A percentile compares a stretch with the other conserved stretches of the same genome.
These are phyloP conservation scores for Barnettozyma salicaria DNA, from an alignment of 805 yeast species.

Conservation along the genomic window DNA sequence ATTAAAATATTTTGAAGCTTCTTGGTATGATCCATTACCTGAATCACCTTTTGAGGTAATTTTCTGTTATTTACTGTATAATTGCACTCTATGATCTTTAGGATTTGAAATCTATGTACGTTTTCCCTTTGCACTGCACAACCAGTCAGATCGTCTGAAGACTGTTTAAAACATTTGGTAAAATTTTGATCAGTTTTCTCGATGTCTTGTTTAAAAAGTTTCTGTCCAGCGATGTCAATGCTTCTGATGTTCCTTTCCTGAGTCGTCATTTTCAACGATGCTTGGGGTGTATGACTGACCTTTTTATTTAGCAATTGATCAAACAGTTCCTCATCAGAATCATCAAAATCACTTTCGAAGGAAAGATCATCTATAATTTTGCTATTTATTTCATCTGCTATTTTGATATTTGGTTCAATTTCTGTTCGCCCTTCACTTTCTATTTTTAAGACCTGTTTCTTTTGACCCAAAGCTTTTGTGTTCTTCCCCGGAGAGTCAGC, in stretches of 20 bases:
- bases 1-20: slow-evolving; percentile 39
- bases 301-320: slow-evolving; percentile 14
- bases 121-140: slow-evolving; percentile 41
- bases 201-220: slow-evolving; percentile 22
- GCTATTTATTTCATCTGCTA: slow-evolving; percentile 7
- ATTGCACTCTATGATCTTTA: slow-evolving; percentile 26
- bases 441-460: too few relatives aligned
- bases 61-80: slow-evolving; percentile 28
- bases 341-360: slow-evolving; percentile 9
- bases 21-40: slow-evolving; percentile 39
- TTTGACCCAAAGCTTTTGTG: slow-evolving; percentile 2
- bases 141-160: slow-evolving; percentile 28
- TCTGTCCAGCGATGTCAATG: slow-evolving; percentile 20
- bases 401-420: background rate
- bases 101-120: slow-evolving; percentile 45
- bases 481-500: background rate
- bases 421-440: too few relatives aligned
- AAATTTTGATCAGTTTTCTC: slow-evolving; percentile 18
- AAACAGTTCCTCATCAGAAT: slow-evolving; percentile 19
- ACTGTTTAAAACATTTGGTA: slow-evolving; percentile 8
- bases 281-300: slow-evolving; percentile 3
- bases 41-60: slow-evolving; percentile 47
- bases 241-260: slow-evolving; percentile 19
- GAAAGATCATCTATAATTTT: slow-evolving; percentile 12
- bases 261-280: slow-evolving; percentile 12